Evolutionary conservation across 2,329 filamentous ascomycete species (phyloP), one percentile per base, ranked within the genome.

Genomic region (Verticillium isaacii): DNA sequence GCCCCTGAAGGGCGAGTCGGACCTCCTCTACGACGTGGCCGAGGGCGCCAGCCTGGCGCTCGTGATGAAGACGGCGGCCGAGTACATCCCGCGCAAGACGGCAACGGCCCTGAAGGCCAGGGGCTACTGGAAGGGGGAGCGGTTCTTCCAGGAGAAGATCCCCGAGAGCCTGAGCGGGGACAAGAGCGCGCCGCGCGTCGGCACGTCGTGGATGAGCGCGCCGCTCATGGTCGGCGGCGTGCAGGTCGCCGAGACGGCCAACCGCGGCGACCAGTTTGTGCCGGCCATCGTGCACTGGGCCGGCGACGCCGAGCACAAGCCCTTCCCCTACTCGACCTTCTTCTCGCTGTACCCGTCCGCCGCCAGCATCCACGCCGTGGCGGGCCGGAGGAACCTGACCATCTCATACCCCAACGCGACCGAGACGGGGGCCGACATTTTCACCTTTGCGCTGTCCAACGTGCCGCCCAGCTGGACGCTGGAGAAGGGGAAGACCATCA

Each of bases 211-310:
- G 78, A 57, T 80, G 25, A 77, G 74, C 45, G 70, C 76, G 5
- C 66, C 72, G 9, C 65, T 80, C 52, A 80, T 80, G 77, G 75
- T 79, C 19, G 78, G 78, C 1, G 77, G 68, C 0, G 63, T 77
- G 65, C 62, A 71, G 19, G 68, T 79, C 1, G 69, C 68, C 5
- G 77, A 80, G 66, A 70, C 69, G 1, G 66, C 65, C 23, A 75
- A 74, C 65, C 69, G 77, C 6, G 74, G 75, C 1, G 64, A 75
- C 34, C 76, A 79, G 66, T 79, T 76, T 61, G 76, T 79, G 0
- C 79, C 78, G 2, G 77, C 77, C 3, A 78, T 80, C 37, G 77
- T 78, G 1, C 78, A 80, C 64, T 81, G 78, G 78, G 77, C 77
- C 11, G 70, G 73, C 1, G 77, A 80, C 58, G 70, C 73, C 14